These are phyloP conservation scores for Thuidium tamariscinum DNA, from an alignment of 225 moss, liverwort and hornwort genomes.

Conservation along the genomic window DNA sequence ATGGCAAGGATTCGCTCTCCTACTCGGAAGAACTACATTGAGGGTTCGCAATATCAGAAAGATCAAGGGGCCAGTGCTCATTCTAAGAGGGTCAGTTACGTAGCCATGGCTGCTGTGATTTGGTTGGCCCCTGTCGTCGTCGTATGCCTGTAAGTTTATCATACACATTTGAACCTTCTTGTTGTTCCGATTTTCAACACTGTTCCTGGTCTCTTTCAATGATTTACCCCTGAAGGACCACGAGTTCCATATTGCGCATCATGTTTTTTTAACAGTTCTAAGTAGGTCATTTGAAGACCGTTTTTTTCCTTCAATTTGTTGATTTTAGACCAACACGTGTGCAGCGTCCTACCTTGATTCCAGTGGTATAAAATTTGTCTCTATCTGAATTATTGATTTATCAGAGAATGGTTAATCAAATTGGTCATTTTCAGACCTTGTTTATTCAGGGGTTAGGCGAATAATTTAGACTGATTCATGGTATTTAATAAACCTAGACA, in stretches of 20 bases:
- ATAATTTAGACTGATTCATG: background rate
- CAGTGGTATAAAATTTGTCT: background rate
- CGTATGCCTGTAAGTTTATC: slow-evolving; percentile 53
- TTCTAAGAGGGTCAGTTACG: slow-evolving; percentile 27
- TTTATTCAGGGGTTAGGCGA: background rate
- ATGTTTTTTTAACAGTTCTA: background rate
- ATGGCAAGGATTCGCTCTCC: slow-evolving; percentile 13
- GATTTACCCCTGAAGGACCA: background rate
- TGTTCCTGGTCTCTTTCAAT: background rate
- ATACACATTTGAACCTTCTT: background rate
- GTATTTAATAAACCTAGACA: background rate
- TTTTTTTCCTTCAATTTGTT: background rate
- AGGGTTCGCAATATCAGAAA: slow-evolving; percentile 27
- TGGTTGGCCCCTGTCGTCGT: slow-evolving; percentile 52
- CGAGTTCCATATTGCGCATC: background rate
- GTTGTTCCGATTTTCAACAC: background rate
- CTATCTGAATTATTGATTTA: background rate
- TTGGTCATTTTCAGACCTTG: background rate
- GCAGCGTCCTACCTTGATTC: background rate
- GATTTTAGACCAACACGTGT: background rate
- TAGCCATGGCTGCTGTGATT: slow-evolving; percentile 38
- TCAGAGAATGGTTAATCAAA: background rate
- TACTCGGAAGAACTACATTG: slow-evolving; percentile 4
- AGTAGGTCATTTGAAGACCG: background rate
- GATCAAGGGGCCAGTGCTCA: slow-evolving; percentile 13